Percentiles rank a stretch among this genome's conserved stretches.
Conservation (phyloP, 2,329 filamentous ascomycete genomes). For the Cyphellophora attinorum region DNA sequence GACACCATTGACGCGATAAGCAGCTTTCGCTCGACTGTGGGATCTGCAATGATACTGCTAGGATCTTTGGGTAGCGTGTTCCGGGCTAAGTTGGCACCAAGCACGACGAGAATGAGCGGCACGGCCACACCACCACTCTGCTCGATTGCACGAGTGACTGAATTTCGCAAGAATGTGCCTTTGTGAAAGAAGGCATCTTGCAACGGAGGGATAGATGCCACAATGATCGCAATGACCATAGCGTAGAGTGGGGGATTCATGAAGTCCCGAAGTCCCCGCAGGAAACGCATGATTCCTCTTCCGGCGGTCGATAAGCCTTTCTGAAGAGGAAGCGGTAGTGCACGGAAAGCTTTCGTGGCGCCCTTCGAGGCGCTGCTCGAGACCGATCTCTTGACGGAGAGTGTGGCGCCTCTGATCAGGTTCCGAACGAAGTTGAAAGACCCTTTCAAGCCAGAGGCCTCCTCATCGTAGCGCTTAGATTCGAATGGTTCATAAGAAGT, state of each 20-base stretch:
- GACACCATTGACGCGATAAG: conserved; percentile 77
- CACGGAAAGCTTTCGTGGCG: conserved; percentile 29
- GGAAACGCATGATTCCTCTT: conserved; percentile 40
- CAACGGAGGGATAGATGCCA: conserved; percentile 75
- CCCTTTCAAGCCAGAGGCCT: conserved; percentile 21
- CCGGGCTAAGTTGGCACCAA: conserved; percentile 86
- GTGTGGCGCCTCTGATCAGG: conserved; percentile 9
- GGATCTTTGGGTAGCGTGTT: conserved; percentile 70
- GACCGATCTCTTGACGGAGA: not conserved
- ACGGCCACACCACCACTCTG: conserved; percentile 88
- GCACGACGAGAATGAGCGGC: conserved; percentile 85
- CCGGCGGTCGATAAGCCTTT: conserved; percentile 35
- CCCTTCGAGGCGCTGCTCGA: not conserved
- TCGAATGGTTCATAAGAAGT: conserved; percentile 46
- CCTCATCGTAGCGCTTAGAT: conserved; percentile 18
- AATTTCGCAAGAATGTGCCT: conserved; percentile 85
- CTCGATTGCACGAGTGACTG: conserved; percentile 74
- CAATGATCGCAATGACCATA: conserved; percentile 82
- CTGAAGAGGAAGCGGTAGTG: conserved; percentile 46
- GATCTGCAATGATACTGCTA: conserved; percentile 60
- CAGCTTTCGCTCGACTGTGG: conserved; percentile 59
- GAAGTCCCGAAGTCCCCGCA: conserved; percentile 71
- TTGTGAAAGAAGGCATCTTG: conserved; percentile 81
- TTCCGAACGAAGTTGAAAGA: conserved; percentile 21
- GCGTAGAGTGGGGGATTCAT: conserved; percentile 99